A percentile compares a stretch with the other conserved stretches of the same genome.
Evolutionary conservation across 805 yeast genomes (phyloP).

Genomic region (Wickerhamiella azyma): DNA sequence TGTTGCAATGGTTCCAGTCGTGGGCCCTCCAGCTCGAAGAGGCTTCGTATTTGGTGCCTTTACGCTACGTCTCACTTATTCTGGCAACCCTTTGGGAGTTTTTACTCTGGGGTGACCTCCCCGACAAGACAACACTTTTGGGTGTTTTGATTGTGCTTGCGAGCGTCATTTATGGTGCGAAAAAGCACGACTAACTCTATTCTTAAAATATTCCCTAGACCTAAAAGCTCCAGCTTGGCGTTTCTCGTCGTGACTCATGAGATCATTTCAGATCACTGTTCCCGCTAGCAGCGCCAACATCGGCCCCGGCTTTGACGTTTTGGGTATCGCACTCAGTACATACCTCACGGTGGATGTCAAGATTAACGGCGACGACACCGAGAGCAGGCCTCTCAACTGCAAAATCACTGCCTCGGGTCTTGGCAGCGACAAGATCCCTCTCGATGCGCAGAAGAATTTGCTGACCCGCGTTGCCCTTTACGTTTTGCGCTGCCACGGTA

Average conservation of each 20-base stretch:
- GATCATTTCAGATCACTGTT: conserved; percentile 24
- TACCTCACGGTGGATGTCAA: conserved; percentile 57
- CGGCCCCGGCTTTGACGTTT: conserved; percentile 96
- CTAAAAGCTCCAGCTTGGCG: too few species aligned
- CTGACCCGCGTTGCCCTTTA: conserved; percentile 89
- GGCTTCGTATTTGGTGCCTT: conserved; percentile 30
- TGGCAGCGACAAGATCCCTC: conserved; percentile 71
- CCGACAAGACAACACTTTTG: neutral
- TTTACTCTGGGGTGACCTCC: neutral
- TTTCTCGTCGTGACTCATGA: conserved; percentile 15
- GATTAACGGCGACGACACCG: conserved; percentile 37
- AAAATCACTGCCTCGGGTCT: conserved; percentile 56
- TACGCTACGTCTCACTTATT: neutral
- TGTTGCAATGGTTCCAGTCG: conserved; percentile 66
- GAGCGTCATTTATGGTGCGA: neutral
- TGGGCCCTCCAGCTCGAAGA: conserved; percentile 71
- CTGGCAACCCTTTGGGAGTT: neutral
- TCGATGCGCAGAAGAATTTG: conserved; percentile 62
- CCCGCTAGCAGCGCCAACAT: conserved; percentile 98
- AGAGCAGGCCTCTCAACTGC: conserved; percentile 44
- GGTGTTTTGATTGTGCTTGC: neutral
- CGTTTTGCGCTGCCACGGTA: conserved; percentile 70
- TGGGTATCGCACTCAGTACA: conserved; percentile 78
- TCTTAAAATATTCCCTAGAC: too few species aligned
- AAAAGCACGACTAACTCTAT: too few species aligned